Conservation (phyloP, 2,329 filamentous ascomycete genomes). For the Aspergillus fumigatus region DNA sequence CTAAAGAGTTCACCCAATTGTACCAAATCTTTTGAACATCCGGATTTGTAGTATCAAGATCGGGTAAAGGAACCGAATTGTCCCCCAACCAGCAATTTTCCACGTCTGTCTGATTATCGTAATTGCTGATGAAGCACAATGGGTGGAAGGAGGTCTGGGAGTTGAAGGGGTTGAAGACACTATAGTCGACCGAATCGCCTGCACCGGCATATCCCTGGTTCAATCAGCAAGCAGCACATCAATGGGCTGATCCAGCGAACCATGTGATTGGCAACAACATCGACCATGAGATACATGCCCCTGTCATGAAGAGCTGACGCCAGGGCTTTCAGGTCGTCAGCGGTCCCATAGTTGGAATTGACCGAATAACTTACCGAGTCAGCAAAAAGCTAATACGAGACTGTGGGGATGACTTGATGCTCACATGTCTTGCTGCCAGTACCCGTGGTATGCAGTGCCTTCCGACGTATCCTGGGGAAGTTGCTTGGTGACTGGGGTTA, state of each 20-base stretch:
- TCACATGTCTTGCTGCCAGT: slow-evolving; percentile 47
- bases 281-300: slow-evolving; percentile 59
- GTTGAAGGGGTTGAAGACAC: slow-evolving; percentile 51
- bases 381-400: background rate
- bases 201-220: slow-evolving; percentile 45
- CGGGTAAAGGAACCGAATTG: slow-evolving; percentile 55
- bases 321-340: slow-evolving; percentile 55
- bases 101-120: slow-evolving; percentile 45
- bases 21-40: slow-evolving; percentile 50
- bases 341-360: slow-evolving; percentile 57
- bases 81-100: slow-evolving; percentile 53
- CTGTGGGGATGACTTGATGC: background rate
- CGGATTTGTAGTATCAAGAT: slow-evolving; percentile 54
- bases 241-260: slow-evolving; percentile 16
- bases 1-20: slow-evolving; percentile 56
- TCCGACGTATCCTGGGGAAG: slow-evolving; percentile 32
- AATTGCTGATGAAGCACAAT: slow-evolving; percentile 52
- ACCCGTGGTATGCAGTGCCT: slow-evolving; percentile 46
- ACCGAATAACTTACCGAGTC: slow-evolving; percentile 39
- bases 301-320: slow-evolving; percentile 52
- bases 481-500: slow-evolving; percentile 43
- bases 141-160: slow-evolving; percentile 56
- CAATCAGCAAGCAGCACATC: slow-evolving; percentile 4
- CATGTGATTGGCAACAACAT: slow-evolving; percentile 56
- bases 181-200: slow-evolving; percentile 50